Conservation (phyloP, 2,329 filamentous ascomycete species). For the Ascocoryne sarcoides region DNA sequence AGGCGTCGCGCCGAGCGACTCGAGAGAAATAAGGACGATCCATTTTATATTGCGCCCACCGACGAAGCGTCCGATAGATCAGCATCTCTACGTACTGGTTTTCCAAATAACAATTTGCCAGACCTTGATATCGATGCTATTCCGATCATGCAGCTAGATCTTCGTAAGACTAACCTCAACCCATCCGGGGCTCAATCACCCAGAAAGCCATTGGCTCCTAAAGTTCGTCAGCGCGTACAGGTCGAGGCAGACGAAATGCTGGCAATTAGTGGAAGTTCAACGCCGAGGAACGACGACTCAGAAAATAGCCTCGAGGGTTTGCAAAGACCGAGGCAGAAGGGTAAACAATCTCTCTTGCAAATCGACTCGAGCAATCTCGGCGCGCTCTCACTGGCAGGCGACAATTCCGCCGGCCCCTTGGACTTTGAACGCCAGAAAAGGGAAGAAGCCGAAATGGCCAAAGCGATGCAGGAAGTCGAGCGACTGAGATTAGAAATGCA, state of each 20-base stretch:
- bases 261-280: slow-evolving; percentile 41
- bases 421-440: slow-evolving; percentile 60
- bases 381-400: slow-evolving; percentile 58
- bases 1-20: slow-evolving; percentile 66
- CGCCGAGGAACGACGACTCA: slow-evolving; percentile 43
- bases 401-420: slow-evolving; percentile 28
- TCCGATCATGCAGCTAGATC: slow-evolving; percentile 85
- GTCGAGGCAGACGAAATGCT: slow-evolving; percentile 69
- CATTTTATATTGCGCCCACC: slow-evolving; percentile 73
- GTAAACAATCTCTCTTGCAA: slow-evolving; percentile 61
- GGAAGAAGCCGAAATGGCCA: slow-evolving; percentile 82
- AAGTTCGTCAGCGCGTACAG: slow-evolving; percentile 51
- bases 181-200: slow-evolving; percentile 20
- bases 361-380: slow-evolving; percentile 81
- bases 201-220: slow-evolving; percentile 30
- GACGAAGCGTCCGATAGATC: slow-evolving; percentile 50
- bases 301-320: slow-evolving; percentile 42
- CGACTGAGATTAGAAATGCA: slow-evolving; percentile 82
- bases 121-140: slow-evolving; percentile 89
- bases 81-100: slow-evolving; percentile 46
- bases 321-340: slow-evolving; percentile 42
- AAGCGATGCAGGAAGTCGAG: slow-evolving; percentile 84
- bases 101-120: slow-evolving; percentile 69
- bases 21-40: slow-evolving; percentile 84
- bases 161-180: slow-evolving; percentile 42